Percentiles rank a stretch among this genome's conserved stretches.
phyloP scores from a whole-genome alignment of 305 asterid species.

The Solanum hybrid region DNA sequence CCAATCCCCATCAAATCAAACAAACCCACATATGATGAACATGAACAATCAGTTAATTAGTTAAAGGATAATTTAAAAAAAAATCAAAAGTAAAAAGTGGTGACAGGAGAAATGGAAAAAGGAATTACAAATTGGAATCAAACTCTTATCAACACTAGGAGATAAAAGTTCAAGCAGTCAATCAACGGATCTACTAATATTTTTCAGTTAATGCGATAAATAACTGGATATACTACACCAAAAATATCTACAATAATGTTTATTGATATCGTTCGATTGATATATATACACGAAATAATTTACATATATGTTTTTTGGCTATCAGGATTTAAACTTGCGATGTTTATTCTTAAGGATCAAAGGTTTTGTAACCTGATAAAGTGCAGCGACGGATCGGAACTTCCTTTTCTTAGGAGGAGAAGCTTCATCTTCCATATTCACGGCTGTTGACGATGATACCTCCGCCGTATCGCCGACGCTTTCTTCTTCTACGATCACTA shows the following conservation, averaged over 20 bases:
- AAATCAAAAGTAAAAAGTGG: not conserved
- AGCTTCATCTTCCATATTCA: slow-evolving; percentile 15
- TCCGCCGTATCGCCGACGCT: slow-evolving; percentile 48
- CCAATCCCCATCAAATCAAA: not conserved
- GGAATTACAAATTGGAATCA: not conserved
- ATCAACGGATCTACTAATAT: not conserved
- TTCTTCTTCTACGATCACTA: slow-evolving; percentile 20
- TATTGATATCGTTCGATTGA: not conserved
- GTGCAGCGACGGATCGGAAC: slow-evolving; percentile 42
- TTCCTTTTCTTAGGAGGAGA: slow-evolving; percentile 30
- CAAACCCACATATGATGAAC: not conserved
- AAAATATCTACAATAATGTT: not conserved
- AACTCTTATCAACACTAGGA: not conserved
- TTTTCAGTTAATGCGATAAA: not conserved
- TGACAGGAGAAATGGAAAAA: not conserved
- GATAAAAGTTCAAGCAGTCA: not conserved
- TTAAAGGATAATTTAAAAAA: not conserved
- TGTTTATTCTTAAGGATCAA: slow-evolving; percentile 6
- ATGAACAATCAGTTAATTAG: not conserved
- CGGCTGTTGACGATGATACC: slow-evolving; percentile 23
- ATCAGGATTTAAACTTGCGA: slow-evolving; percentile 10
- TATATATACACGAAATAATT: not conserved
- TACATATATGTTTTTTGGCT: not conserved
- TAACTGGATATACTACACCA: not conserved
- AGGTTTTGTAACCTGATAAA: slow-evolving; percentile 38